Evolutionary conservation across 805 yeast genomes (phyloP), one percentile per base, ranked within the genome.

Genomic region (Blastobotrys parvus): DNA sequence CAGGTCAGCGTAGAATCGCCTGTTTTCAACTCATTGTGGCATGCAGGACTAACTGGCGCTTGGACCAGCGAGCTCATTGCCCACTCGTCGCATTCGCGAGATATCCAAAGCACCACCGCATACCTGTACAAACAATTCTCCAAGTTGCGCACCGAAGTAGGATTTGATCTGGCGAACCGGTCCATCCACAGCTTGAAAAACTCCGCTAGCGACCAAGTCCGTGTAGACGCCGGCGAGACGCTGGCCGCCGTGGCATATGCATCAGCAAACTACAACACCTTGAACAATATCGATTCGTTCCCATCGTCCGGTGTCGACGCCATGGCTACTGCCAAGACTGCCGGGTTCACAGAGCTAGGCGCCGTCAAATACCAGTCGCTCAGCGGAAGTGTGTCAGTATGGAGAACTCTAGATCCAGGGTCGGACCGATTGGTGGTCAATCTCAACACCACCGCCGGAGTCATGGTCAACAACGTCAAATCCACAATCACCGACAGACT

Each of bases 401-500:
- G 32, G 32, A 35, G 41, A 17, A 50, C 55, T 13, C 46, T 55
- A 4, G 47, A 45, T 16, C 48, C 52, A 5, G 17, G 44, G 3
- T 38, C 43, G 30, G 48, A 50, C 25, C 46, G 49, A n/a, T 40
- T 58, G 4, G 49, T 48, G 13, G 44, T 55, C 23, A 45, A 50
- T 20, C 34, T 50, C 23, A 16, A 38, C 5, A 13, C 22, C 22
- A 33, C 17, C 22, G 4, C 29, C 11, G 18, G 22, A 5, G 41
- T 35, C 4, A 25, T 18, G 3, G n/a, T n/a, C n/a, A n/a, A n/a
- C n/a, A 41, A 22, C 39, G 31, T 40, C 37, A 43, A 64, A 43
- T 63, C 82, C 2, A 83, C 81, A 52, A 61, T 80, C 22, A 70
- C 79, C 50, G 97, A 90, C 62, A 74, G 80, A 52, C 89, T 87